Evolutionary conservation across 225 moss, liverwort and hornwort genomes (phyloP).

Genomic region (Thuidium tamariscinum): DNA sequence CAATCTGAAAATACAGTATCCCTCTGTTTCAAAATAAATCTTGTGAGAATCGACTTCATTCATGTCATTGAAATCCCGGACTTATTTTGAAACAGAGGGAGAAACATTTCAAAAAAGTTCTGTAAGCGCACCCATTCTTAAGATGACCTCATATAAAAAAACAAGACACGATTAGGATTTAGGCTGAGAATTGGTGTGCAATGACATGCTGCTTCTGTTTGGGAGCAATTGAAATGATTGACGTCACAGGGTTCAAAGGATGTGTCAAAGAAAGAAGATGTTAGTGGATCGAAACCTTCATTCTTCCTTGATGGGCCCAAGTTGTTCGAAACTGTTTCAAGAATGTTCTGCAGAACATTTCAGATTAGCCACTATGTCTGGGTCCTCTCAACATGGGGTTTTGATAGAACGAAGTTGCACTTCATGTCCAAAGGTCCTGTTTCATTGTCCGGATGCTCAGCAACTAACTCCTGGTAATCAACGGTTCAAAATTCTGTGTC

Average conservation of each 20-base stretch:
- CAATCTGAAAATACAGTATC: neutral
- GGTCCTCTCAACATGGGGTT: neutral
- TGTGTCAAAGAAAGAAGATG: neutral
- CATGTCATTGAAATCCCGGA: neutral
- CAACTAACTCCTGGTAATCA: constrained; percentile 6
- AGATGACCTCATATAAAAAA: neutral
- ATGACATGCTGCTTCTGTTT: neutral
- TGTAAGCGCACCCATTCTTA: neutral
- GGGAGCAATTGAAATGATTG: neutral
- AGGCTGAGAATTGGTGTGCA: neutral
- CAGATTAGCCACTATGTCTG: neutral
- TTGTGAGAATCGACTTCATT: neutral
- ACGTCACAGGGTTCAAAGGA: neutral
- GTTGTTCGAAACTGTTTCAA: neutral
- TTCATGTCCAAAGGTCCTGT: neutral
- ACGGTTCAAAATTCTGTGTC: neutral
- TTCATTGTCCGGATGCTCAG: neutral
- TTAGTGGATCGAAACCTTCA: neutral
- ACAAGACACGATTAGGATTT: neutral
- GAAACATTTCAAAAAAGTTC: neutral
- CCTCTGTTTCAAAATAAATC: neutral
- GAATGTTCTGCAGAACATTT: neutral
- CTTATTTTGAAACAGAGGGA: neutral
- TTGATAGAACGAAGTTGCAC: neutral
- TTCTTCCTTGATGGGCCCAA: neutral